Evolutionary conservation across 2,329 filamentous ascomycete genomes (phyloP), one percentile per base, ranked within the genome.

Genomic region (Colletotrichum sp.): DNA sequence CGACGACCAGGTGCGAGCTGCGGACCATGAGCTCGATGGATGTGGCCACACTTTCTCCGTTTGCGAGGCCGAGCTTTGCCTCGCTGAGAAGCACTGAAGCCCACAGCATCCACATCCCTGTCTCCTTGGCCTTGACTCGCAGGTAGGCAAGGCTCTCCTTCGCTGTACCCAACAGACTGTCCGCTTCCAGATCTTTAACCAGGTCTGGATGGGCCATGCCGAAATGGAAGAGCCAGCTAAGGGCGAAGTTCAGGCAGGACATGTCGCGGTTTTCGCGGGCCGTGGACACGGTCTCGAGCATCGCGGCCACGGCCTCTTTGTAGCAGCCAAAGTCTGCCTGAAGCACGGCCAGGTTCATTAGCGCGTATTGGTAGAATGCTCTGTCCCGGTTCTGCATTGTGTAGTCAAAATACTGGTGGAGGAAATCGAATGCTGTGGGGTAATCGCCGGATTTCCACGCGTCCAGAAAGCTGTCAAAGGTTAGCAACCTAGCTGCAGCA

Each of bases 371-470:
- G 81, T 99, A 99, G 80, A 96, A 96, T 7, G 94, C 91, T 28
- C 95, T 93, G 80, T 98, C 95, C 76, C 93, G 89, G 79, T 93
- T 94, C 80, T 97, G 94, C 92, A 98, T 96, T 2, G 96, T 97
- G 84, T 98, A 98, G 84, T 99, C 97, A 81, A 98, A 99, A 84
- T 98, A 99, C 68, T 95, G 93, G 83, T 99, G 96, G 24, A 99
- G 89, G 79, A 93, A 93, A 81, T 99, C 96, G 82, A 98, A 97
- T 0, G 97, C 94, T 1, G 95, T 95, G 15, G 95, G 93, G 81
- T 96, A 98, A 84, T 99, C 96, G 6, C 96, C 96, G 5, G 95
- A 93, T 82, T 94, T 92, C 96, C 96, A 99, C 1, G 96, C 92
- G 83, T 99, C 96, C 16, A 98, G 92, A 81, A 98, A 99, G 79